Percentiles rank a stretch among this genome's conserved stretches.
phyloP scores from a whole-genome alignment of 2,329 filamentous ascomycete species.

The Aspergillus phoenicis region DNA sequence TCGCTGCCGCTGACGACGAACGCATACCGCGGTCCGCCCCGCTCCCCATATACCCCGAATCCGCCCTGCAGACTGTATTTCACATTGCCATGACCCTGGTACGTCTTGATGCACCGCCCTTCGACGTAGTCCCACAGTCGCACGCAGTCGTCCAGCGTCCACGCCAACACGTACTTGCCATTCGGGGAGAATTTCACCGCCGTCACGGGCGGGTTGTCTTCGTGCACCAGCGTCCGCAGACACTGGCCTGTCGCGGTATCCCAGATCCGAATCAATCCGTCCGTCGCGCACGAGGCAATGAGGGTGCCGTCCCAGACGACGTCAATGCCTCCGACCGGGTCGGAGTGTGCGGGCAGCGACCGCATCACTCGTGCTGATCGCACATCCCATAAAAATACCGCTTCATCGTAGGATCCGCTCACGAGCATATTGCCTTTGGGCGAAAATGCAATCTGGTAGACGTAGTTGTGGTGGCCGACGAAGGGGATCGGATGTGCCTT shows the following conservation, averaged over 20 bases:
- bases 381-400: conserved; percentile 96
- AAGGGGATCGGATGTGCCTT: conserved; percentile 64
- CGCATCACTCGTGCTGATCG: conserved; percentile 85
- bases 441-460: conserved; percentile 92
- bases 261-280: conserved; percentile 93
- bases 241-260: conserved; percentile 95
- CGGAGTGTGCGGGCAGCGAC: conserved; percentile 88
- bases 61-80: conserved; percentile 82
- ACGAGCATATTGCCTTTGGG: conserved; percentile 97
- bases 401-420: conserved; percentile 94
- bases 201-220: conserved; percentile 89
- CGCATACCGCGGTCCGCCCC: conserved; percentile 42
- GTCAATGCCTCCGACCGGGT: conserved; percentile 91
- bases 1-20: conserved; percentile 86
- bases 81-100: conserved; percentile 85
- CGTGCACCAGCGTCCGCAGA: conserved; percentile 89
- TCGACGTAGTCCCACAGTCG: conserved; percentile 94
- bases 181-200: conserved; percentile 93
- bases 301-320: conserved; percentile 91
- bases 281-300: conserved; percentile 86
- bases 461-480: conserved; percentile 91
- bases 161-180: conserved; percentile 88
- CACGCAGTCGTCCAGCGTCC: conserved; percentile 85
- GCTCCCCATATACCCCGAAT: conserved; percentile 68
- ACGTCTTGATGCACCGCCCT: conserved; percentile 91